phyloP scores from a whole-genome alignment of 352 stramenopile genomes.

The Globisporangium radiosum region DNA sequence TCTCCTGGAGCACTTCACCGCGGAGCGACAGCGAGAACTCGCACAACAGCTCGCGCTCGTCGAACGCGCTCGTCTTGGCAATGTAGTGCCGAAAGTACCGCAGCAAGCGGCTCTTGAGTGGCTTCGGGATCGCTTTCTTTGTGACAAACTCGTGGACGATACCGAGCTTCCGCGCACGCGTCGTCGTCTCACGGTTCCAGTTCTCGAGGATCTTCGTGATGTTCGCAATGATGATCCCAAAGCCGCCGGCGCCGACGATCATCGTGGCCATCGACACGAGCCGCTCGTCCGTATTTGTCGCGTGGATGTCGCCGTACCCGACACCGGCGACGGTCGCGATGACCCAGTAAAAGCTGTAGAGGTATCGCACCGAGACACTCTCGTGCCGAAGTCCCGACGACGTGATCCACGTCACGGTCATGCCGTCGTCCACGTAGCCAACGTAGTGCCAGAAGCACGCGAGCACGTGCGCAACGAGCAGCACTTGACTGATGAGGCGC shows the following conservation, averaged over 20 bases:
- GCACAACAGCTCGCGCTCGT: slow-evolving; percentile 66
- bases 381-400: slow-evolving; percentile 17
- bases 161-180: slow-evolving; percentile 44
- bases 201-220: slow-evolving; percentile 82
- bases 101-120: slow-evolving; percentile 41
- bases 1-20: slow-evolving; percentile 68
- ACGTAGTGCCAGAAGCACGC: slow-evolving; percentile 79
- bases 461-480: slow-evolving; percentile 69
- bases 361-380: slow-evolving; percentile 37
- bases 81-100: slow-evolving; percentile 82
- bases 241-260: slow-evolving; percentile 68
- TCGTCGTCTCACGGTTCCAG: slow-evolving; percentile 60
- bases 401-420: slow-evolving; percentile 42
- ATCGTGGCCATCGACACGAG: slow-evolving; percentile 66
- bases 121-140: slow-evolving; percentile 50
- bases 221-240: slow-evolving; percentile 78
- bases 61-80: slow-evolving; percentile 64
- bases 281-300: slow-evolving; percentile 61
- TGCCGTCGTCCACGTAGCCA: slow-evolving; percentile 28
- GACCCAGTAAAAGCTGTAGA: slow-evolving; percentile 86
- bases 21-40: slow-evolving; percentile 74
- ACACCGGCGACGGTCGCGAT: slow-evolving; percentile 71
- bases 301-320: slow-evolving; percentile 78
- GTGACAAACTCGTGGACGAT: slow-evolving; percentile 61
- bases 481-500: slow-evolving; percentile 51